Base-by-base conservation (phyloP, 1,284 basidiomycete species). In the Sanghuangporus sanghuang region DNA sequence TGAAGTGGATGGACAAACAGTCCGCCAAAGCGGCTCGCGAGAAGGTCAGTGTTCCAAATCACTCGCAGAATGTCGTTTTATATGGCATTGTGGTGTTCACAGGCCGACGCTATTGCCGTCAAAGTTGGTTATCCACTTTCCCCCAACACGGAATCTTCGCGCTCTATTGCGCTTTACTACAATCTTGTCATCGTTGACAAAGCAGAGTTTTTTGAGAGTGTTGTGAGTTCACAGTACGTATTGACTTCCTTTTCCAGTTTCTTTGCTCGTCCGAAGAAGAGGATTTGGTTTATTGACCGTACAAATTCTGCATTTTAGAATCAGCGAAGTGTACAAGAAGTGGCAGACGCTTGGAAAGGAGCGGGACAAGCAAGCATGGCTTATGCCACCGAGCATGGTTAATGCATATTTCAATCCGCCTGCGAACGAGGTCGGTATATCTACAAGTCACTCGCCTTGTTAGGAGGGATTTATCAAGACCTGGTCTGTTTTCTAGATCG, bases 1-100 rank as follows among this genome's bases (percentile, higher is more conserved):
- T 98, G 59, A 81, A 88, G 53, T 99, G 96, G 96, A 94, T 99
- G 89, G 96, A 99, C 74, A 75, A 87, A 54, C 77, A 88, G 70
- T 95, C 94, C 7, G 88, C 92, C 18, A 78, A 81, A 44, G 91
- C 88, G 61, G 96, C 96, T 1, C 85, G 89, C 48, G 85, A 90
- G 73, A 99, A 99, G 82, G 89, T 86, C 38, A 50, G 64, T 18
- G 52, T 5, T 40, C 9, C 18, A 16, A 57, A 21, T 12, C 42
- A 16, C 42, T 23, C 35, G 42, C 18, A 35, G 1, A n/a, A 52
- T 38, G 54, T 40, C n/a, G n/a, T 52, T 57, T 38, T n/a, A 44
- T 55, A 40, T 36, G 62, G 12, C 44, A 53, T 50, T 16, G 50
- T 35, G 42, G 16, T 7, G 40, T 9, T 18, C 32, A 18, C 63